Evolutionary conservation across 352 stramenopile species (phyloP).

Genomic region (Pythium vanterpoolii): DNA sequence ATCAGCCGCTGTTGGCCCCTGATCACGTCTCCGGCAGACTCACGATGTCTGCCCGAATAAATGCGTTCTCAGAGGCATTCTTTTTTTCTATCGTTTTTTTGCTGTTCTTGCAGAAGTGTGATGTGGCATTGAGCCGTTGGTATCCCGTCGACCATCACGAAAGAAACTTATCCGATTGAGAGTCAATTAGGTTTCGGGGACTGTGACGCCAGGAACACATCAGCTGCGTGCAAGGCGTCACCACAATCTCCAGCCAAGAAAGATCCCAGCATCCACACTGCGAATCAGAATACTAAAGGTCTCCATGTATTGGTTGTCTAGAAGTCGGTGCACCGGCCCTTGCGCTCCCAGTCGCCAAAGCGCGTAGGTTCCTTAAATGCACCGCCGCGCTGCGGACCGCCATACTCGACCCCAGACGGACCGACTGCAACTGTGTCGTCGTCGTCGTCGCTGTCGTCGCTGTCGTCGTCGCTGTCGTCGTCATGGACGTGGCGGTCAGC

Average conservation of each 20-base stretch:
- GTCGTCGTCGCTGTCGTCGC: constrained; percentile 19
- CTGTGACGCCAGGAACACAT: neutral
- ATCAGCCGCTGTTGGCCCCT: too few species aligned
- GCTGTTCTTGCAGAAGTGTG: neutral
- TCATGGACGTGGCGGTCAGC: constrained; percentile 21
- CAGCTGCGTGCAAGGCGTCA: neutral
- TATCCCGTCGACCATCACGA: too few species aligned
- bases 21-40: too few species aligned
- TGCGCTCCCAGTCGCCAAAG: constrained; percentile 98
- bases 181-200: constrained; percentile 10
- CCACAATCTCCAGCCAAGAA: neutral
- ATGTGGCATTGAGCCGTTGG: too few species aligned
- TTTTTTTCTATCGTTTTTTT: constrained; percentile 6
- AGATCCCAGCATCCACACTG: too few species aligned
- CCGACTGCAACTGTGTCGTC: constrained; percentile 92
- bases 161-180: too few species aligned
- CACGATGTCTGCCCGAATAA: neutral
- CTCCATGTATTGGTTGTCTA: constrained; percentile 24
- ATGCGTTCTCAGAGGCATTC: constrained; percentile 4
- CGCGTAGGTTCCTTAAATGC: constrained; percentile 94
- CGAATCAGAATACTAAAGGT: neutral
- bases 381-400: constrained; percentile 91
- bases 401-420: constrained; percentile 89
- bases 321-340: constrained; percentile 96
- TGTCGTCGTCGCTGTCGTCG: constrained; percentile 16